Conservation (phyloP, 495 filamentous ascomycete genomes). For the Daldinia childiae region DNA sequence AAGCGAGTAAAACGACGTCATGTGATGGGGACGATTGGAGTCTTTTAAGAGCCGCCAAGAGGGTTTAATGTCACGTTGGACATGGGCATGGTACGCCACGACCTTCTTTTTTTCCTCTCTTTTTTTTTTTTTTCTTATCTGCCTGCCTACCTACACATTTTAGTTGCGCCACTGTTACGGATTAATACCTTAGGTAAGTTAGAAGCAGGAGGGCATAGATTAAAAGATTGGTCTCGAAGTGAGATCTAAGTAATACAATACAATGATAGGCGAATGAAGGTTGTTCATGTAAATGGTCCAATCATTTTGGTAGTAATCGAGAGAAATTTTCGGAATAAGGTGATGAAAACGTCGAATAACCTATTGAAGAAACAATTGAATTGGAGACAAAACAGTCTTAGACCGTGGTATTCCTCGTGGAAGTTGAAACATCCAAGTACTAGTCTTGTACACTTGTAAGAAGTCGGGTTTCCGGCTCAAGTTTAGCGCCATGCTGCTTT, state of each 20-base stretch:
- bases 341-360: constrained; percentile 19
- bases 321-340: constrained; percentile 11
- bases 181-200: constrained; percentile 6
- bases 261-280: constrained; percentile 11
- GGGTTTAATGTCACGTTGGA: constrained; percentile 32
- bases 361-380: constrained; percentile 24
- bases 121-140: not conserved
- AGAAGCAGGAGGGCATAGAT: constrained; percentile 8
- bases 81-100: constrained; percentile 25
- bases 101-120: constrained; percentile 2
- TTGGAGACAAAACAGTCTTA: constrained; percentile 19
- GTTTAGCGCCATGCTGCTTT: constrained; percentile 40
- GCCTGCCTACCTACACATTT: not conserved
- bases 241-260: constrained; percentile 18
- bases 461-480: constrained; percentile 11
- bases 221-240: constrained; percentile 36
- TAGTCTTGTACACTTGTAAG: constrained; percentile 9
- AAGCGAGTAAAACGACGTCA: constrained; percentile 38
- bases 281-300: constrained; percentile 1
- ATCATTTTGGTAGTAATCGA: constrained; percentile 10
- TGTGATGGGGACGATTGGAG: constrained; percentile 33
- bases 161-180: constrained; percentile 25
- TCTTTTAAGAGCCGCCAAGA: constrained; percentile 41
- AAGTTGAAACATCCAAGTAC: constrained; percentile 26
- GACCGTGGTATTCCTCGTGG: constrained; percentile 21